Evolutionary conservation across 2,329 filamentous ascomycete species (phyloP).

Genomic region (Pestalotiopsis sp.): DNA sequence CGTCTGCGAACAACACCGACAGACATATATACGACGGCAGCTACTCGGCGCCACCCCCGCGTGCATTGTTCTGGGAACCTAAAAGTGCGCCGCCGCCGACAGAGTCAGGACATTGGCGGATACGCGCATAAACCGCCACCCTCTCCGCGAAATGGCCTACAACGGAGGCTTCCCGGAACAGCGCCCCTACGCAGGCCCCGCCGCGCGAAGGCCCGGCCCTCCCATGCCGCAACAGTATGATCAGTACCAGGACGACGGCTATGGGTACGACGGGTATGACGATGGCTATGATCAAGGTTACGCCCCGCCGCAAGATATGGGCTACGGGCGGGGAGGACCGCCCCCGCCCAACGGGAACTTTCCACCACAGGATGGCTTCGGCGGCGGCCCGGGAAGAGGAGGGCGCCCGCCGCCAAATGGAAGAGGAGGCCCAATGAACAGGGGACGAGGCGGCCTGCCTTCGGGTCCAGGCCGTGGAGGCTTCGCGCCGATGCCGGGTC

Average conservation of each 20-base stretch:
- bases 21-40: not conserved
- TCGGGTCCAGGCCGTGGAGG: slow-evolving; percentile 26
- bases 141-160: slow-evolving; percentile 49
- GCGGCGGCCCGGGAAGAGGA: slow-evolving; percentile 39
- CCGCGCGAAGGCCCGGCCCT: slow-evolving; percentile 38
- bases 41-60: not conserved
- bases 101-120: not conserved
- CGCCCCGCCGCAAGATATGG: slow-evolving; percentile 41
- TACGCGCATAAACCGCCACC: slow-evolving; percentile 5
- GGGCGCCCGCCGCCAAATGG: slow-evolving; percentile 42
- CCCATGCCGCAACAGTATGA: slow-evolving; percentile 24
- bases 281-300: slow-evolving; percentile 43
- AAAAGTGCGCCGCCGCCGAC: not conserved
- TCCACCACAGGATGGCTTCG: slow-evolving; percentile 47
- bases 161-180: slow-evolving; percentile 49
- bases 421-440: slow-evolving; percentile 46
- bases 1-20: not conserved
- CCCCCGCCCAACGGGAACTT: slow-evolving; percentile 36
- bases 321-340: slow-evolving; percentile 45
- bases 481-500: slow-evolving; percentile 31
- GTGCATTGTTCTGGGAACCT: not conserved
- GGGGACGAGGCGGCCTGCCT: slow-evolving; percentile 28
- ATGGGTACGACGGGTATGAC: slow-evolving; percentile 41
- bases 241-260: slow-evolving; percentile 31
- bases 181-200: slow-evolving; percentile 50